Conservation (phyloP, 805 yeast species). For the Metschnikowia peoriensis region DNA sequence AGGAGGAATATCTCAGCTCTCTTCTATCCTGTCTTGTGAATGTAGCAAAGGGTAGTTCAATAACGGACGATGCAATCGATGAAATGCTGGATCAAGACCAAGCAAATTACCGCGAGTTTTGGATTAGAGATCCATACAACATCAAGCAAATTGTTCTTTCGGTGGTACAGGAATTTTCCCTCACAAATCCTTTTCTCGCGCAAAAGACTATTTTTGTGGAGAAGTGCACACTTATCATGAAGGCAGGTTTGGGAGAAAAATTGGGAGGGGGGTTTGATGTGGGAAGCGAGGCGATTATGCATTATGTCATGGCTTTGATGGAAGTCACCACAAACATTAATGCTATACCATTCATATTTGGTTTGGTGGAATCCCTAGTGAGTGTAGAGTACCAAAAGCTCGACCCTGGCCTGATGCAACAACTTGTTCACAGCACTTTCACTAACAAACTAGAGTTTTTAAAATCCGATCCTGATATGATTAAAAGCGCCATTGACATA, state of each 20-base stretch:
- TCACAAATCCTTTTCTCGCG: slow-evolving; percentile 35
- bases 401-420: slow-evolving; percentile 30
- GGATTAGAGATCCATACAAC: slow-evolving; percentile 48
- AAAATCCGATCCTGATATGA: slow-evolving; percentile 56
- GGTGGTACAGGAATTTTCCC: slow-evolving; percentile 42
- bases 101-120: slow-evolving; percentile 30
- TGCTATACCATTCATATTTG: slow-evolving; percentile 44
- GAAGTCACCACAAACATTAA: slow-evolving; percentile 17
- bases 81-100: slow-evolving; percentile 34
- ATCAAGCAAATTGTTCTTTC: slow-evolving; percentile 43
- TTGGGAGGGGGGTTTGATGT: slow-evolving; percentile 68
- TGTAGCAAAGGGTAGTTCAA: slow-evolving; percentile 65
- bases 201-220: slow-evolving; percentile 56
- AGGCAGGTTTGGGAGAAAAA: slow-evolving; percentile 61
- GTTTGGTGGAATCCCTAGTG: slow-evolving; percentile 45
- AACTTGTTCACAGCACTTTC: slow-evolving; percentile 39
- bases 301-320: slow-evolving; percentile 14
- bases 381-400: slow-evolving; percentile 34
- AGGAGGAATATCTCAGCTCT: slow-evolving; percentile 51
- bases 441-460: slow-evolving; percentile 33
- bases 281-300: slow-evolving; percentile 9
- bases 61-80: slow-evolving; percentile 52
- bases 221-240: slow-evolving; percentile 59
- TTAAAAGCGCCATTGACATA: slow-evolving; percentile 51
- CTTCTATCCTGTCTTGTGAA: slow-evolving; percentile 64